phyloP scores from a whole-genome alignment of 306 rosid species.

The barrel medic (Medicago truncatula) region DNA sequence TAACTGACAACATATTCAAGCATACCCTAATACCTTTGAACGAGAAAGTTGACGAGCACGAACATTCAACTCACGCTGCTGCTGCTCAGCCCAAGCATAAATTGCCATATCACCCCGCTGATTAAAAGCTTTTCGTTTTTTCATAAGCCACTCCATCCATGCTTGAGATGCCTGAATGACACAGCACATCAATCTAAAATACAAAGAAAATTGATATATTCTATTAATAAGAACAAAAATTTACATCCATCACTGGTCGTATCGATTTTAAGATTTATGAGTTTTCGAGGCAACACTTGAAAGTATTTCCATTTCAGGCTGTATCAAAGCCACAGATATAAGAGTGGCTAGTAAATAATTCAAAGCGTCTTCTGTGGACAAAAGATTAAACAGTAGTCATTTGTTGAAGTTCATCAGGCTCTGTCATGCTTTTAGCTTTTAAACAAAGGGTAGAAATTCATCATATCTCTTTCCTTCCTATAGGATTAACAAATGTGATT shows the following conservation, averaged over 20 bases:
- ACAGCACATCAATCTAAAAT: constrained; percentile 32
- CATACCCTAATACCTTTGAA: constrained; percentile 69
- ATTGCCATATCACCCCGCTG: constrained; percentile 98
- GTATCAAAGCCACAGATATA: neutral
- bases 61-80: constrained; percentile 78
- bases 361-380: constrained; percentile 5
- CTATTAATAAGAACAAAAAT: neutral
- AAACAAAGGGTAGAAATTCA: constrained; percentile 10
- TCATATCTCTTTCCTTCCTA: neutral
- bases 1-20: constrained; percentile 34
- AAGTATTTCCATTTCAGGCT: neutral
- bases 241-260: constrained; percentile 7
- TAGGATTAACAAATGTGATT: neutral
- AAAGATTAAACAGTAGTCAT: constrained; percentile 21
- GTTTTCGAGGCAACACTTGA: constrained; percentile 18
- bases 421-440: constrained; percentile 14
- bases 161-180: constrained; percentile 88
- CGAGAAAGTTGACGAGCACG: constrained; percentile 92
- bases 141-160: constrained; percentile 98
- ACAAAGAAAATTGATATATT: neutral
- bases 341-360: constrained; percentile 3
- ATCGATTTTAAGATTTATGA: neutral
- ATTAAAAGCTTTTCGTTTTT: constrained; percentile 89
- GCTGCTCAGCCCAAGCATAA: constrained; percentile 99
- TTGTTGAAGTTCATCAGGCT: constrained; percentile 6